Evolutionary conservation across 1,284 basidiomycete genomes (phyloP), one percentile per base, ranked within the genome.

Genomic region (Microbotryomycetes sp.): DNA sequence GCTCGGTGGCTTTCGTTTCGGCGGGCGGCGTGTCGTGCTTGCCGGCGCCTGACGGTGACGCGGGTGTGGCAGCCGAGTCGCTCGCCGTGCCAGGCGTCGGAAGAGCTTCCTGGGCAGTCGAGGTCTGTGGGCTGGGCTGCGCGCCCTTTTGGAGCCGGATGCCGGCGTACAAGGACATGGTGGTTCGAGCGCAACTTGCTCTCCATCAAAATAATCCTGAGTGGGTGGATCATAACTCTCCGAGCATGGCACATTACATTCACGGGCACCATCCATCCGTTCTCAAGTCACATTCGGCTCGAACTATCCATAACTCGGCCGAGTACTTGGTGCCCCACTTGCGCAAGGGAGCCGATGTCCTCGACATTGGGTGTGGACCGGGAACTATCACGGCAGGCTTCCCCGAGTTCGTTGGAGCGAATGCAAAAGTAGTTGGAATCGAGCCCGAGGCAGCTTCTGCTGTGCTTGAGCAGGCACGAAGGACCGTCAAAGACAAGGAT

Each of bases 351-450:
- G 21, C 15, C 28, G 4, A 28, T 4, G 7, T 52, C 30, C 51
- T 52, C 6, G 51, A 52, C 26, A 24, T 28, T 41, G 70, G 70
- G 27, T 71, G 70, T 54, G 70, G 70, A 11, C 70, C 70, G 2
- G 70, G 68, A 3, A 66, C 63, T 9, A 71, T 71, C 54, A 66
- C 70, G 16, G n/a, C 31, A 21, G 57, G 54, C 3, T 57, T 71
- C 26, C 65, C 61, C 3, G 5, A 48, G 5, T 45, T 47, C n/a
- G 61, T 66, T 21, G 50, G 52, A 9, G 52, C 52, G 15, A 15
- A 56, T 6, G 68, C 65, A 2, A 23, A 41, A 3, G 65, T 67
- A 3, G 54, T 57, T 7, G 70, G 70, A 4, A 11, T 71, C 9
- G 70, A 71, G 21, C 49, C 62, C 23, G 11, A 9, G 18, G 35